Percentiles rank a stretch among this genome's conserved stretches.
Evolutionary conservation across 441 rosid genomes (phyloP).

Genomic region (Bruguiera hainesii): DNA sequence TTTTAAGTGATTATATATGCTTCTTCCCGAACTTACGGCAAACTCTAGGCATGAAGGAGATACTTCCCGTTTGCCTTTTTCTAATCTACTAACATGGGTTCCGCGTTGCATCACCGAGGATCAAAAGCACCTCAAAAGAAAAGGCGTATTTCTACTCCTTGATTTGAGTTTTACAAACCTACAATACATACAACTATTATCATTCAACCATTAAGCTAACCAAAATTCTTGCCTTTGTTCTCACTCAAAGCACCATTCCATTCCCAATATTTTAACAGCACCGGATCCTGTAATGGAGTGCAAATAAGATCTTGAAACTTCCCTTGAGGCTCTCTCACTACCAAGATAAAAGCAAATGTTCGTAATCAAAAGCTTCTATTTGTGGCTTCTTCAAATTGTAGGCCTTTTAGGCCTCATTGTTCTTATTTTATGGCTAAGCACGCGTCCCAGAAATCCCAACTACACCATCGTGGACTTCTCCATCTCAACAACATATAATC

Average conservation of each 20-base stretch:
- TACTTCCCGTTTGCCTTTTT: too few relatives aligned
- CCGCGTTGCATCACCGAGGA: too few relatives aligned
- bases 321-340: not conserved
- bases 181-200: not conserved
- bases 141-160: constrained; percentile 16
- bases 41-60: too few relatives aligned
- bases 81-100: too few relatives aligned
- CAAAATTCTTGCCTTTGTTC: constrained; percentile 9
- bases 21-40: too few relatives aligned
- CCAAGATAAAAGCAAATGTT: constrained; percentile 22
- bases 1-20: too few relatives aligned
- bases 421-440: constrained; percentile 33
- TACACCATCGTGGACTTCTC: constrained; percentile 27
- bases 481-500: constrained; percentile 18
- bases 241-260: constrained; percentile 16
- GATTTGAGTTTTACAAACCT: not conserved
- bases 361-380: constrained; percentile 12
- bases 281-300: not conserved
- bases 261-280: not conserved
- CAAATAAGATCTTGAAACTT: not conserved
- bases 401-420: constrained; percentile 34
- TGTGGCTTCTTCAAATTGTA: constrained; percentile 32
- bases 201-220: not conserved
- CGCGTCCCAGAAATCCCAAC: constrained; percentile 33
- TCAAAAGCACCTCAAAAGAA: not conserved